phyloP scores from a whole-genome alignment of 176 grass and related monocot genomes.

The Carex scoparia region DNA sequence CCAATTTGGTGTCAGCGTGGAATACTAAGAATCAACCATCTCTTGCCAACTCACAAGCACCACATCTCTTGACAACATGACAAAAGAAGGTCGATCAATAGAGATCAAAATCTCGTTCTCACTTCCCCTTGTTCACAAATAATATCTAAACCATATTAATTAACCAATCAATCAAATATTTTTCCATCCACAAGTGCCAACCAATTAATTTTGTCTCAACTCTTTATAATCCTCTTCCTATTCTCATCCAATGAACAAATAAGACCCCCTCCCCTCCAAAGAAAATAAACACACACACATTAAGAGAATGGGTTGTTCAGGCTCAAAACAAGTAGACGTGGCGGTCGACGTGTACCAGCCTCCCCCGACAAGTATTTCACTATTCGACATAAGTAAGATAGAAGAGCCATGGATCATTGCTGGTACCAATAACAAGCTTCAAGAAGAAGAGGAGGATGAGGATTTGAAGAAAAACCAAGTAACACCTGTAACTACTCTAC shows the following conservation, averaged over 20 bases:
- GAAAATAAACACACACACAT: neutral
- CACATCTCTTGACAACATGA: slow-evolving; percentile 22
- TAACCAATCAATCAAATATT: slow-evolving; percentile 20
- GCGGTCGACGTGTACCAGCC: slow-evolving; percentile 51
- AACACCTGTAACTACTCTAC: slow-evolving; percentile 42
- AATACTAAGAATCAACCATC: neutral
- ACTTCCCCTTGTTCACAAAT: neutral
- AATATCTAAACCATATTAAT: slow-evolving; percentile 1
- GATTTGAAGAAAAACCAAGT: slow-evolving; percentile 30
- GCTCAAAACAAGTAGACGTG: slow-evolving; percentile 44
- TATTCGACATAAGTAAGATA: slow-evolving; percentile 77
- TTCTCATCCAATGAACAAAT: neutral
- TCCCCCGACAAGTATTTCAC: slow-evolving; percentile 66
- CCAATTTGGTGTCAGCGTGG: slow-evolving; percentile 6
- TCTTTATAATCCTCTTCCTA: slow-evolving; percentile 14
- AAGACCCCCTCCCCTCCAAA: neutral
- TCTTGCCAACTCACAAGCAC: slow-evolving; percentile 21
- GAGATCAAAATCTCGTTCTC: slow-evolving; percentile 23
- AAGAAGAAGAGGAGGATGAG: neutral
- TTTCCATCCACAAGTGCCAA: slow-evolving; percentile 26
- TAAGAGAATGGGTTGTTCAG: slow-evolving; percentile 56
- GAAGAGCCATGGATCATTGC: slow-evolving; percentile 88
- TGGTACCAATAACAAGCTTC: slow-evolving; percentile 22
- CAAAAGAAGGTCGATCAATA: slow-evolving; percentile 16
- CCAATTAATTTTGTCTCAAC: slow-evolving; percentile 10